Evolutionary conservation across 257 asterid species (phyloP).

Genomic region (Galeopsis tetrahit): DNA sequence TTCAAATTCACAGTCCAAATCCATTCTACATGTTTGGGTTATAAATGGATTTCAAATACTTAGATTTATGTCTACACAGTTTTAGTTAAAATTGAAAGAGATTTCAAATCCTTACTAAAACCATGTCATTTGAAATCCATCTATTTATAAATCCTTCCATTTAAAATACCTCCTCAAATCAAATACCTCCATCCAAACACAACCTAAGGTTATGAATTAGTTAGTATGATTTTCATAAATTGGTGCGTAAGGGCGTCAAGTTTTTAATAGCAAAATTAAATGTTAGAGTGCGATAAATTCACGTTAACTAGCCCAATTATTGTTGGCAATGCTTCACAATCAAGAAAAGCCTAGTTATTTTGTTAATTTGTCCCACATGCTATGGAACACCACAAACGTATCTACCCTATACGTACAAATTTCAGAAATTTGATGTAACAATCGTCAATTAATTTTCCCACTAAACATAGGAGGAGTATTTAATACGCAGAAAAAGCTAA

Average conservation of each 20-base stretch:
- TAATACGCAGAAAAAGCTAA: not conserved
- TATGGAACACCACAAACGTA: not conserved
- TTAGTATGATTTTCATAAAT: too few relatives aligned
- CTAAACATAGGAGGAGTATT: not conserved
- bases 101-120: too few relatives aligned
- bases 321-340: not conserved
- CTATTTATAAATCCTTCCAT: too few relatives aligned
- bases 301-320: not conserved
- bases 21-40: too few relatives aligned
- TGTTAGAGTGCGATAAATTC: not conserved
- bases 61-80: too few relatives aligned
- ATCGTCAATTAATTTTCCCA: not conserved
- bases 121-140: too few relatives aligned
- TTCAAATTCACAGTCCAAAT: too few relatives aligned
- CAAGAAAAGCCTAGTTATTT: not conserved
- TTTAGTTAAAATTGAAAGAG: too few relatives aligned
- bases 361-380: slow-evolving; percentile 2
- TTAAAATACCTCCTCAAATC: too few relatives aligned
- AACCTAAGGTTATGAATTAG: too few relatives aligned
- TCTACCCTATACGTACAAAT: not conserved
- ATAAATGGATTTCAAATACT: too few relatives aligned
- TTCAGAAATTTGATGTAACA: slow-evolving; percentile 1
- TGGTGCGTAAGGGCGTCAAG: not conserved
- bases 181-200: too few relatives aligned
- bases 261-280: not conserved